These are phyloP conservation scores for Pleurotus salmoneostramineus DNA, from an alignment of 768 basidiomycete species.

Conservation along the genomic window DNA sequence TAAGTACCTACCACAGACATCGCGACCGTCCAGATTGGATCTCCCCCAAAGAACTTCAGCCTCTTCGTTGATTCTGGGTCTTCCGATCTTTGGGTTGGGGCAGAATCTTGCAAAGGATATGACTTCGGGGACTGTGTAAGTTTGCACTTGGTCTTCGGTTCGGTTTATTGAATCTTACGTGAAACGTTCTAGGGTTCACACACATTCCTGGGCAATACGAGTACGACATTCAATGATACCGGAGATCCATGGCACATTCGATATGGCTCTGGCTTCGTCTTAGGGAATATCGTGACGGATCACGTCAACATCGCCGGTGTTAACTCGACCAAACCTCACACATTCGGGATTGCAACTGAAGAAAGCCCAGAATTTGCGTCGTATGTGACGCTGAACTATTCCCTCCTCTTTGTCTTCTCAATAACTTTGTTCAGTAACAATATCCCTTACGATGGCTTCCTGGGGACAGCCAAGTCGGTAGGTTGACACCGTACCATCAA, in stretches of 20 bases:
- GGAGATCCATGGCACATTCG: slow-evolving; percentile 4
- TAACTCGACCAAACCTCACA: not conserved
- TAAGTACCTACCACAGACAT: slow-evolving; percentile 25
- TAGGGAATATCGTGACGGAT: slow-evolving; percentile 6
- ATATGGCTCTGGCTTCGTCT: slow-evolving; percentile 1
- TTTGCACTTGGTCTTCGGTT: not conserved
- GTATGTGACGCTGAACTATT: not conserved
- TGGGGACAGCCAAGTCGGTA: slow-evolving; percentile 35
- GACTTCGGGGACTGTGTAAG: slow-evolving; percentile 8
- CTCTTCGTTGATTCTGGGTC: slow-evolving; percentile 71
- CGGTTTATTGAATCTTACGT: not conserved
- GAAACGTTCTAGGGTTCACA: slow-evolving; percentile 32
- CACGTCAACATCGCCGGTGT: slow-evolving; percentile 1
- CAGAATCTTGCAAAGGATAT: slow-evolving; percentile 18
- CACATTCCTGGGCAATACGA: slow-evolving; percentile 47
- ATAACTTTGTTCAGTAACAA: slow-evolving; percentile 11
- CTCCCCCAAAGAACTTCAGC: slow-evolving; percentile 50
- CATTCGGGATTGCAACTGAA: slow-evolving; percentile 1
- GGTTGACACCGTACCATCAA: not conserved
- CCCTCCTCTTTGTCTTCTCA: not conserved
- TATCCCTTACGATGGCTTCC: slow-evolving; percentile 52
- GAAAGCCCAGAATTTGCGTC: slow-evolving; percentile 10
- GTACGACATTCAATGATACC: slow-evolving; percentile 44
- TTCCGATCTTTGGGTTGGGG: slow-evolving; percentile 49
- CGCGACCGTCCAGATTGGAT: slow-evolving; percentile 62